These are phyloP conservation scores for Rhododendron kiyosumense DNA, from an alignment of 148 eudicot genomes.

Conservation along the genomic window DNA sequence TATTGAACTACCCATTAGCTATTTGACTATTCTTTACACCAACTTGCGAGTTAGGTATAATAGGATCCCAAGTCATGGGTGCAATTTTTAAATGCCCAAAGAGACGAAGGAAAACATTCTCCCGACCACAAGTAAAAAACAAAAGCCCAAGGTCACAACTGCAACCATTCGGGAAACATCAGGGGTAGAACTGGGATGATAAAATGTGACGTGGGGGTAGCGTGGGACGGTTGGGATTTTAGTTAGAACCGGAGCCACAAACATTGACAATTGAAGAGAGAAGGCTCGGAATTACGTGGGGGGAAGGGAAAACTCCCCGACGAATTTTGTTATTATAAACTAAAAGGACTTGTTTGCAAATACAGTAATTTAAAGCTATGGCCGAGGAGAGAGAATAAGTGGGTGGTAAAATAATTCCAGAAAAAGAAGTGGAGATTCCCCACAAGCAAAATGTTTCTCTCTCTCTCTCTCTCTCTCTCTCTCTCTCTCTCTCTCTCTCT, in stretches of 20 bases:
- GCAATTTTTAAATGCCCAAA: neutral
- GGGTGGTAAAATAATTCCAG: neutral
- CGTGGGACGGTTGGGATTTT: conserved; percentile 34
- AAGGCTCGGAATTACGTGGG: conserved; percentile 30
- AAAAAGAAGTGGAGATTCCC: conserved; percentile 11
- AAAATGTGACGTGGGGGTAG: conserved; percentile 20
- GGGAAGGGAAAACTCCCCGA: conserved; percentile 32
- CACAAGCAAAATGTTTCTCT: conserved; percentile 22
- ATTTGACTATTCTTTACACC: neutral
- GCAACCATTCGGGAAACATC: neutral
- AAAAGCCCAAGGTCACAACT: neutral
- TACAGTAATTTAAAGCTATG: neutral
- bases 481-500: too few relatives aligned
- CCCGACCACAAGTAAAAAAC: neutral
- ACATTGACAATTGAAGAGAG: conserved; percentile 38
- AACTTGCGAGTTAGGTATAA: neutral
- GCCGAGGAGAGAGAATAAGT: neutral
- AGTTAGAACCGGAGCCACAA: conserved; percentile 33
- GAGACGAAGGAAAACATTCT: neutral
- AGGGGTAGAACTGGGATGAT: conserved; percentile 20
- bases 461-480: too few relatives aligned
- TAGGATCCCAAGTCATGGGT: neutral
- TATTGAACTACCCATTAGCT: neutral
- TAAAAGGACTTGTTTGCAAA: neutral
- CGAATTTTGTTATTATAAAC: neutral